phyloP scores from a whole-genome alignment of 2,329 filamentous ascomycete genomes.

The Arachnopeziza araneosa region DNA sequence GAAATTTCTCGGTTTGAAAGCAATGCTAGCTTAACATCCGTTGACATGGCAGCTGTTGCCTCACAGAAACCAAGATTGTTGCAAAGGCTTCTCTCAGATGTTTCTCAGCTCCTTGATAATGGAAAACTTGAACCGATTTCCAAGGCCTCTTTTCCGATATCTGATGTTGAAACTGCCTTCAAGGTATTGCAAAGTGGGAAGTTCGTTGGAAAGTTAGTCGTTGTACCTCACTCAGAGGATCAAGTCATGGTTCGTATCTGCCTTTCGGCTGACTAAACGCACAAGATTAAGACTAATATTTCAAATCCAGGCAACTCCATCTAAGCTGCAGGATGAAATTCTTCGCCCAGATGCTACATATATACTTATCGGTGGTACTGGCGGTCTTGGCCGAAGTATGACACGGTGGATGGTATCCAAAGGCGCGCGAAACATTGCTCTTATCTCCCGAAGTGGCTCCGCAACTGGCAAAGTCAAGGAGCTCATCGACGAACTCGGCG shows the following conservation, averaged over 20 bases:
- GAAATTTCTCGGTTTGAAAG: neutral
- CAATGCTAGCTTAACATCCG: neutral
- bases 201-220: neutral
- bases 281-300: neutral
- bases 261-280: neutral
- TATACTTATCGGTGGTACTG: slow-evolving; percentile 35
- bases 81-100: neutral
- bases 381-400: slow-evolving; percentile 33
- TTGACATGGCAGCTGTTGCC: neutral
- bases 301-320: neutral
- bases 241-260: neutral
- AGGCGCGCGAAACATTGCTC: slow-evolving; percentile 33
- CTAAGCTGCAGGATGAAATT: neutral
- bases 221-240: neutral
- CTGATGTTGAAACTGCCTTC: neutral
- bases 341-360: slow-evolving; percentile 19
- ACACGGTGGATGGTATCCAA: slow-evolving; percentile 32
- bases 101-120: neutral
- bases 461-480: slow-evolving; percentile 2
- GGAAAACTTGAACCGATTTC: neutral
- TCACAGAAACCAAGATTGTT: neutral
- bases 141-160: neutral
- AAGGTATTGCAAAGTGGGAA: neutral
- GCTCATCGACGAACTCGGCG: slow-evolving; percentile 1
- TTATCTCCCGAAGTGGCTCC: slow-evolving; percentile 30